These are phyloP conservation scores for Psilocybe cyanescens DNA, from an alignment of 768 basidiomycete genomes.

Conservation along the genomic window DNA sequence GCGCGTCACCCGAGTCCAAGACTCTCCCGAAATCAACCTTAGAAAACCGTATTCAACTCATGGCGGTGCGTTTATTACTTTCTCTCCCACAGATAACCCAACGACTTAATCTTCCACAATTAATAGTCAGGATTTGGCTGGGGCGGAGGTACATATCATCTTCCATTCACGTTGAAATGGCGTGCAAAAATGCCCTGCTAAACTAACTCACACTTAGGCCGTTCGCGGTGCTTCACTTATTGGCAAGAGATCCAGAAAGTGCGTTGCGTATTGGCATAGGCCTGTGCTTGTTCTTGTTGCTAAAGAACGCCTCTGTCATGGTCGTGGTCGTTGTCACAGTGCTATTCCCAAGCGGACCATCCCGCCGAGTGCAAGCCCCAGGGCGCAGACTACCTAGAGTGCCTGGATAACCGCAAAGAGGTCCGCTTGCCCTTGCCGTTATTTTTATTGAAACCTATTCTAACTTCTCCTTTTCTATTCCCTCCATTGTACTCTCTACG, in stretches of 20 bases:
- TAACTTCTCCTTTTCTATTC: neutral
- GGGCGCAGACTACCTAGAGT: constrained; percentile 89
- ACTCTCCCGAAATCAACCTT: constrained; percentile 14
- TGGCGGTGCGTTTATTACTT: constrained; percentile 38
- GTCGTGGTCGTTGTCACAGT: constrained; percentile 46
- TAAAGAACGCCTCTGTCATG: neutral
- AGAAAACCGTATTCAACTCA: constrained; percentile 22
- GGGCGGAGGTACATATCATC: constrained; percentile 38
- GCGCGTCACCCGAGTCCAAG: neutral
- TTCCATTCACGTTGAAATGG: neutral
- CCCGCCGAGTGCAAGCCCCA: constrained; percentile 73
- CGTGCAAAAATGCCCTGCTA: neutral
- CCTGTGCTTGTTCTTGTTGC: constrained; percentile 9
- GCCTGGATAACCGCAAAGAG: constrained; percentile 88
- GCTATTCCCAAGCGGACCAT: constrained; percentile 80
- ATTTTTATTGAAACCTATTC: neutral
- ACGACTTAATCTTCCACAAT: neutral
- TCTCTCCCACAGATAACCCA: neutral
- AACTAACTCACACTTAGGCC: constrained; percentile 48
- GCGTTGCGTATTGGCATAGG: neutral
- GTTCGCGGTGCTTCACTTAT: constrained; percentile 85
- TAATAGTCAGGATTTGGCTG: constrained; percentile 50
- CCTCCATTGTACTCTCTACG: neutral
- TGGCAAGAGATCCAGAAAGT: constrained; percentile 92
- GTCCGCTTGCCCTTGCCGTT: constrained; percentile 42